A percentile compares a stretch with the other conserved stretches of the same genome.
Evolutionary conservation across 2,329 filamentous ascomycete genomes (phyloP).

Genomic region (Shiraia sp.): DNA sequence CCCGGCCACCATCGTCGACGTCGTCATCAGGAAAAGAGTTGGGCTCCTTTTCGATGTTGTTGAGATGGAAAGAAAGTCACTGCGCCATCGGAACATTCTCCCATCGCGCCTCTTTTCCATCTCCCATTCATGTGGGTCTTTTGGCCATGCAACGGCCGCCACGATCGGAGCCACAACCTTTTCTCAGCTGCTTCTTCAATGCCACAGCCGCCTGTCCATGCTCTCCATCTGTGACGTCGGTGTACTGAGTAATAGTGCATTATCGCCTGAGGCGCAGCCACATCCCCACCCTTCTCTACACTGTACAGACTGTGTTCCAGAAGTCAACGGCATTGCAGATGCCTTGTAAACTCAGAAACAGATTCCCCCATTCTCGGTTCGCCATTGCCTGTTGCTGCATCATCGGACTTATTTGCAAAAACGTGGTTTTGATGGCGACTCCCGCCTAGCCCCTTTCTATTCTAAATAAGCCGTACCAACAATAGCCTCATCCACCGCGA

Average conservation of each 20-base stretch:
- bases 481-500: not conserved
- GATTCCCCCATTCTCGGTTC: constrained; percentile 3
- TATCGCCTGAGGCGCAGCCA: constrained; percentile 17
- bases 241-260: constrained; percentile 6
- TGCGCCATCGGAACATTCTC: not conserved
- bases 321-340: constrained; percentile 1
- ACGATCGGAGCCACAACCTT: constrained; percentile 13
- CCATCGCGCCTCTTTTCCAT: constrained; percentile 1
- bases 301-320: not conserved
- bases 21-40: no score
- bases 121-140: constrained; percentile 1
- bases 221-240: constrained; percentile 5
- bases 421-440: constrained; percentile 10
- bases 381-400: constrained; percentile 4
- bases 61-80: no score
- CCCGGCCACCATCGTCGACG: no score
- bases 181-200: constrained; percentile 9
- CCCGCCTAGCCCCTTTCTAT: constrained; percentile 5
- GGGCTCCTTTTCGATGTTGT: no score
- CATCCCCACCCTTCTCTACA: constrained; percentile 5
- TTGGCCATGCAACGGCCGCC: constrained; percentile 7
- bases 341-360: not conserved
- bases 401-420: constrained; percentile 5
- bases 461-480: constrained; percentile 2
- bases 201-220: constrained; percentile 11